Evolutionary conservation across 169 alveolate genomes (phyloP), one percentile per base, ranked within the genome.

Genomic region (Eimeria zaria): DNA sequence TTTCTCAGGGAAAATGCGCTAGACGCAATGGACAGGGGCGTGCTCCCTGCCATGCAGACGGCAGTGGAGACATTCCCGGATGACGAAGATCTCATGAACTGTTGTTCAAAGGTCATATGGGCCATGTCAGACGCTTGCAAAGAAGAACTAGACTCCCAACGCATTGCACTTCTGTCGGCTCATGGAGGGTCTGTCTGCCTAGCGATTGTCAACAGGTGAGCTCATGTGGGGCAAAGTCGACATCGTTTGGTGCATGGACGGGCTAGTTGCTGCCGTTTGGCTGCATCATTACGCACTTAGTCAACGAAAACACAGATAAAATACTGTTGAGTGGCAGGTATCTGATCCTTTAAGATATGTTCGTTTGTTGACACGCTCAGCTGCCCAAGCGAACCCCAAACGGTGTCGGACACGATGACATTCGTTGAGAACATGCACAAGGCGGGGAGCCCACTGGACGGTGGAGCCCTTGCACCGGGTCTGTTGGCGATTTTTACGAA

Each of bases 11-110:
- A 98, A 89, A 98, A 98, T 89, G 99, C 99, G 67, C 96, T 93
- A 90, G 99, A 98, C 64, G 99, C 99, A 30, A 95, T 98, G 97
- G 98, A 98, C 12, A 95, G 98, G 48, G 98, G 98, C 69, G 99
- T 98, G 5, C 96, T 98, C 67, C 98, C 97, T 51, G 97, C 99
- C 44, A 97, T 98, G 94, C 97, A 97, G 64, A 98, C 98, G 81
- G 99, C 99, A 51, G 98, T 98, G 67, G 95, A 96, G 44, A 98
- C 98, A 96, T 98, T 98, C 91, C 98, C 98, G 51, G 99, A 98
- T 83, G 99, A 98, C 95, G 99, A 98, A 87, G 99, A 98, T 83
- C 96, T 98, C 92, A 97, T 98, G 74, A 96, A 95, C 60, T 98
- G 98, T 62, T 96, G 99, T 55, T 96, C 98, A 46, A 96, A 97